Evolutionary conservation across 2,329 filamentous ascomycete species (phyloP).

Genomic region (Trichoderma harzianum): DNA sequence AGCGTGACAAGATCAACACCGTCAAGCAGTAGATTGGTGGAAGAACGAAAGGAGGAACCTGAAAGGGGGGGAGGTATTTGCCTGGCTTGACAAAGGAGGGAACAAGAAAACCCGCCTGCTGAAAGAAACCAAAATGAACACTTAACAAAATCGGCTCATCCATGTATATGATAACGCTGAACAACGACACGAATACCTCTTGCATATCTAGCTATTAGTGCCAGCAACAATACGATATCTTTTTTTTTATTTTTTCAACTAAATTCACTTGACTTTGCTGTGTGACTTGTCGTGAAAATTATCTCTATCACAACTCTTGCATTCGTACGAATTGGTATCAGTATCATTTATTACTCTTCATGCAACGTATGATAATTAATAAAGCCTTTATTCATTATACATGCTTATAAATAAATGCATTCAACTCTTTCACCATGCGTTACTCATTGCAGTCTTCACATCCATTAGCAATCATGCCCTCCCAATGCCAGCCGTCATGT

Average conservation of each 20-base stretch:
- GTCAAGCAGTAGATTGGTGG: background rate
- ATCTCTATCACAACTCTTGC: background rate
- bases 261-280: background rate
- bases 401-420: background rate
- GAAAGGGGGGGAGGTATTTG: background rate
- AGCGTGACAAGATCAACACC: constrained; percentile 51
- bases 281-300: background rate
- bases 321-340: background rate
- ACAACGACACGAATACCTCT: background rate
- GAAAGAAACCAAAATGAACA: background rate
- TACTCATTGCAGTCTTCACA: background rate
- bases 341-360: too few relatives aligned
- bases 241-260: background rate
- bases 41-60: background rate
- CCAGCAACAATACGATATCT: constrained; percentile 10
- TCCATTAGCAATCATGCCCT: background rate
- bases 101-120: background rate
- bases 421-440: background rate
- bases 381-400: background rate
- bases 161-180: constrained; percentile 10
- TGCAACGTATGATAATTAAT: background rate
- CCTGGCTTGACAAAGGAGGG: background rate
- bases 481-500: background rate
- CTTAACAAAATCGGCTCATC: background rate
- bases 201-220: constrained; percentile 1